Evolutionary conservation across 1,284 basidiomycete species (phyloP), one percentile per base, ranked within the genome.

Genomic region (Ganoderma sinense): DNA sequence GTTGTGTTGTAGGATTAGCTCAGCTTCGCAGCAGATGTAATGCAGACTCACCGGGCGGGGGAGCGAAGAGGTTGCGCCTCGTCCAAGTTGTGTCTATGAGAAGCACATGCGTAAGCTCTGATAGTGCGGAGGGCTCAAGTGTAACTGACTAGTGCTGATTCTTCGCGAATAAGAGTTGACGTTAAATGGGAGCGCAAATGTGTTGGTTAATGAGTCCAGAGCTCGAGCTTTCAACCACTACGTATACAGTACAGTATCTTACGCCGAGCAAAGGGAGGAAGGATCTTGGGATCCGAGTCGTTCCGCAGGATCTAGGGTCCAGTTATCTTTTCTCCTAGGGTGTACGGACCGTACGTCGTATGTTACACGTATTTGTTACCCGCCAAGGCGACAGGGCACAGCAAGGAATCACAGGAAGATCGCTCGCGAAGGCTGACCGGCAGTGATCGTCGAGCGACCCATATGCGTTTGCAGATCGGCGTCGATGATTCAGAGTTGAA

Each of bases 371-470:
- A 23, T 40, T 18, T n/a, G 36, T 61, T 61, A 61, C 59, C 23
- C 7, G 23, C 59, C 13, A 40, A 53, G 31, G 16, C 4, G 31
- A 20, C 2, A 55, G 33, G 26, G 20, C 23, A 45, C 45, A 58
- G 58, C 23, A 64, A 26, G 13, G 41, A 45, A 51, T 48, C 55
- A 51, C 59, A 58, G 55, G 51, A 56, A 60, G 51, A 59, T 33
- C 41, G 13, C 65, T 29, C 16, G 59, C 39, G 40, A 43, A 51
- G 29, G 33, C 23, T 39, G 45, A n/a, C 29, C 36, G 51, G 31
- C n/a, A 18, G 55, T 39, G 69, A 69, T 69, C 69, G 69, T 69
- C 69, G 65, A 45, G 68, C 41, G 31, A 10, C 8, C 64, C 55
- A 14, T 26, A 41, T 40, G 18, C 23, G 53, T 14, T 23, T 18